Evolutionary conservation across 345 rosid species (phyloP), one percentile per base, ranked within the genome.

Genomic region (Eutrema yunnanense): DNA sequence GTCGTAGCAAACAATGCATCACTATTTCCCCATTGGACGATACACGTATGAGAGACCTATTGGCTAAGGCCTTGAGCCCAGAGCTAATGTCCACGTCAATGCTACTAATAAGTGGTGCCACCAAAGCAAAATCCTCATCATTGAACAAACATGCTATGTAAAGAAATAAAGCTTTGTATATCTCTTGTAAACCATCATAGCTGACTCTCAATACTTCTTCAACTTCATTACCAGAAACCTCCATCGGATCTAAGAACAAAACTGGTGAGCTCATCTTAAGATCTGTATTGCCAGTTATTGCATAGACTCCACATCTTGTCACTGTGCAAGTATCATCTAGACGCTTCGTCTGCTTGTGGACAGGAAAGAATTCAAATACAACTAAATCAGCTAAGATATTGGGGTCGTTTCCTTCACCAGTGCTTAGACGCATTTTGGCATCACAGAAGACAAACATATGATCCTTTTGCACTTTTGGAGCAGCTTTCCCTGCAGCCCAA

Each of bases 371-470:
- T 5, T 62, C 38, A 43, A 62, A 29, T 62, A 43, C 51, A 32
- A 62, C 13, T 14, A 43, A 33, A 32, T 43, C 66, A 42, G 26
- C 51, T 6, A 30, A 13, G 9, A 62, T 43, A 32, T n/a, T 1
- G 12, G 48, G 34, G 49, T 40, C 19, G 2, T 60, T 22, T 60
- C 48, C 48, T 40, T 19, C 30, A 13, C 4, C 11, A 1, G 29
- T 49, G 5, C 30, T 16, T 27, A 13, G 54, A 63, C 26, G 27
- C 41, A 44, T 4, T n/a, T 30, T 30, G 30, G 8, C 14, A 62
- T 62, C 67, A 32, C 6, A 62, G 46, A 64, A 64, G 69, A 48
- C 19, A 64, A 64, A 64, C 34, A 64, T 33, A n/a, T 64, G 69
- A 5, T 64, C 57, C 40, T 54, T 53, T n/a, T 44, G 49, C 2